Evolutionary conservation across 306 rosid species (phyloP), one percentile per base, ranked within the genome.

Genomic region (Sicyos baderoa): DNA sequence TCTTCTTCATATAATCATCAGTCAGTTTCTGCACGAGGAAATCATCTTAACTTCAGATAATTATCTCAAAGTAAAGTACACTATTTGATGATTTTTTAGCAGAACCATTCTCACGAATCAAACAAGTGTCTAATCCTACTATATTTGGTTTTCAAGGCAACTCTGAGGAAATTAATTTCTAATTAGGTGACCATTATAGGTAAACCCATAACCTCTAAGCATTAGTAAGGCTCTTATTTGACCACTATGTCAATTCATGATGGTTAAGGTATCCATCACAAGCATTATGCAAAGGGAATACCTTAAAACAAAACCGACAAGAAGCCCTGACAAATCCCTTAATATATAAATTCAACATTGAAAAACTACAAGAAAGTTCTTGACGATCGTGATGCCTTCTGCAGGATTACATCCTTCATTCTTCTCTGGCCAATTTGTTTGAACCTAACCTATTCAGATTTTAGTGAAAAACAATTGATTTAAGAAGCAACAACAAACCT

Each of bases 1-100:
- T 75, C 81, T 90, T 93, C 96, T 88, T 93, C 86, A 88, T 89
- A 75, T 90, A 84, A 65, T 86, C 96, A 78, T 86, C 97, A 1
- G 83, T 86, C 87, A 90, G 76, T 81, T 93, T 93, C 97, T 93
- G 76, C 84, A 82, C 27, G 0, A 37, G 22, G 71, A 85, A 68
- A 78, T 53, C 44, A 55, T 71, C 37, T 54, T 10, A 18, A 19
- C 22, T 52, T 54, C 35, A 68, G 7, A 68, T 13, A 18, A 9
- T 17, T 23, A 37, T 37, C 44, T 37, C 9, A 64, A 19, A 64
- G 44, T 44, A 64, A 42, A 15, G 37, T 13, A 0, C 9, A 25
- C 29, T 25, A 25, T 25, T n/a, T n/a, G n/a, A n/a, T n/a, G n/a
- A n/a, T n/a, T n/a, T n/a, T n/a, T n/a, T n/a, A n/a, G n/a, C n/a